These are phyloP conservation scores for Tricholoma furcatifolium DNA, from an alignment of 768 basidiomycete species.

Conservation along the genomic window DNA sequence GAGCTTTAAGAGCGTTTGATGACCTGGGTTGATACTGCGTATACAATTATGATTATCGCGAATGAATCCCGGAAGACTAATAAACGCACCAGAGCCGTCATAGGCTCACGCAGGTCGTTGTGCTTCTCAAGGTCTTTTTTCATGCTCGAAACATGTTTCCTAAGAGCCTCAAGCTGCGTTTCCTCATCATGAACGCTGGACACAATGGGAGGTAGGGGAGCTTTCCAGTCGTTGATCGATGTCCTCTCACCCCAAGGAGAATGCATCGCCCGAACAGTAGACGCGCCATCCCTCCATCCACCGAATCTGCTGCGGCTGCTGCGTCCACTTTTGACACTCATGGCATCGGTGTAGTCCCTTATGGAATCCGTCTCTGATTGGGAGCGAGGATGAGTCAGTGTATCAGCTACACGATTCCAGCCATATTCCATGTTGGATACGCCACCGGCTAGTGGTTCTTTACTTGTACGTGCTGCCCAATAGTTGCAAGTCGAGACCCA, in stretches of 20 bases:
- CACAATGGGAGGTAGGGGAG: conserved; percentile 81
- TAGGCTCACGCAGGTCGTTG: conserved; percentile 79
- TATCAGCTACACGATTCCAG: conserved; percentile 80
- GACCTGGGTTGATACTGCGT: conserved; percentile 80
- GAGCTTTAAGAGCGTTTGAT: conserved; percentile 70
- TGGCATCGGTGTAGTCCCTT: conserved; percentile 54
- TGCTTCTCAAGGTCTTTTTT: conserved; percentile 81
- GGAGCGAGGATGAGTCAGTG: conserved; percentile 47
- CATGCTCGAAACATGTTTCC: conserved; percentile 74
- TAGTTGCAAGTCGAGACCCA: conserved; percentile 99
- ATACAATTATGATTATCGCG: conserved; percentile 8
- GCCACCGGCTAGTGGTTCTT: conserved; percentile 93
- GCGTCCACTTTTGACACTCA: conserved; percentile 75
- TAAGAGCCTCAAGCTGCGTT: conserved; percentile 84
- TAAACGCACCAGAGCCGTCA: conserved; percentile 67
- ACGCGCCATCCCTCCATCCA: conserved; percentile 63
- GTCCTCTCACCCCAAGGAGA: conserved; percentile 79
- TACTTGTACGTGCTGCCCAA: conserved; percentile 95
- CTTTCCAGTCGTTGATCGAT: conserved; percentile 91
- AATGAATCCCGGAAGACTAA: not conserved
- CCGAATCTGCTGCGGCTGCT: conserved; percentile 73
- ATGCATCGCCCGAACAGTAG: conserved; percentile 61
- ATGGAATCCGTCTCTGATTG: conserved; percentile 56
- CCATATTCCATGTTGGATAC: conserved; percentile 99
- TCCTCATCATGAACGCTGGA: conserved; percentile 91